A percentile compares a stretch with the other conserved stretches of the same genome.
phyloP scores from a whole-genome alignment of 108 stramenopile genomes.

The Aurantiochytrium sp. region DNA sequence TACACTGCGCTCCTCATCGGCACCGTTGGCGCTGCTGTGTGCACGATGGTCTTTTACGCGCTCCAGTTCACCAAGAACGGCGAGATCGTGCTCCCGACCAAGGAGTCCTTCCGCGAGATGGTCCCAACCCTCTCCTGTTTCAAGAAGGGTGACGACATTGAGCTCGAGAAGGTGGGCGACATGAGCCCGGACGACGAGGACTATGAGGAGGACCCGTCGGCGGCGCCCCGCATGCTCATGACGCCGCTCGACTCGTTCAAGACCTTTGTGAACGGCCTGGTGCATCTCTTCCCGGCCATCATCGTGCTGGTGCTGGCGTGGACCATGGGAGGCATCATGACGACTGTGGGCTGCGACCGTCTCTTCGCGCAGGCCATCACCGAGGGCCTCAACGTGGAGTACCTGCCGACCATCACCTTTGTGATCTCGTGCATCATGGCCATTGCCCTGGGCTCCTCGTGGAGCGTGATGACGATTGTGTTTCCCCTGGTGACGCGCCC shows the following conservation, averaged over 20 bases:
- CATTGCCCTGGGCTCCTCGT: conserved; percentile 64
- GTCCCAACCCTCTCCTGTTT: neutral
- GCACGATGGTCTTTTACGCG: conserved; percentile 48
- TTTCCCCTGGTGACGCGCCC: conserved; percentile 62
- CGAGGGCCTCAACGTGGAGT: conserved; percentile 40
- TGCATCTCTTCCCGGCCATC: conserved; percentile 47
- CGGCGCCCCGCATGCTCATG: conserved; percentile 34
- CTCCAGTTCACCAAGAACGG: conserved; percentile 58
- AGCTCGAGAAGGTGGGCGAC: neutral
- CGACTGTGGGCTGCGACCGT: conserved; percentile 54
- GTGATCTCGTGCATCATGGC: conserved; percentile 62
- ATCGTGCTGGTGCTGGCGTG: conserved; percentile 57
- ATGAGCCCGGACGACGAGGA: neutral
- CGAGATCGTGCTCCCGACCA: neutral
- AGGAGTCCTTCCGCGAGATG: neutral
- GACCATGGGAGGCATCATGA: conserved; percentile 63
- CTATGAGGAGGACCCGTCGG: neutral
- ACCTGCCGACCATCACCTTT: conserved; percentile 63
- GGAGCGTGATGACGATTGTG: conserved; percentile 72
- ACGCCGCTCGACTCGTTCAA: conserved; percentile 44
- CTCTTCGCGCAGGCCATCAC: conserved; percentile 50
- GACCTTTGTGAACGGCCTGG: conserved; percentile 55
- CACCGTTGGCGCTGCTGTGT: conserved; percentile 53
- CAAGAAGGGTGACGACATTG: neutral
- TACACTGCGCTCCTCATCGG: conserved; percentile 64